These are phyloP conservation scores for Nannochloropsis salina DNA, from an alignment of 108 stramenopile genomes.

Conservation along the genomic window DNA sequence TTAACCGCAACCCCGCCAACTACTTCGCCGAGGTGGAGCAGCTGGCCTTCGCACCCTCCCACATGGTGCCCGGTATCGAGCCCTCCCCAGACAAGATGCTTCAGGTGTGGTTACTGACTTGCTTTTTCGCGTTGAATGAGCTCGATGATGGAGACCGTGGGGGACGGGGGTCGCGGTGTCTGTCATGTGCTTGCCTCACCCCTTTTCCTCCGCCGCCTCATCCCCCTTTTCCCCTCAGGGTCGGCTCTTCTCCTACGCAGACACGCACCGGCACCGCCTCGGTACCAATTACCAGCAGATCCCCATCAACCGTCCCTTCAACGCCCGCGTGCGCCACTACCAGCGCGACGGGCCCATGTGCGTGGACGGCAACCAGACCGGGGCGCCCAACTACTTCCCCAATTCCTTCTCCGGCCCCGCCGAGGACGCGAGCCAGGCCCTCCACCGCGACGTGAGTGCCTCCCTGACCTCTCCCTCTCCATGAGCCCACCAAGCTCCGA, in stretches of 20 bases:
- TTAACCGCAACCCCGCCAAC: conserved; percentile 63
- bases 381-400: conserved; percentile 61
- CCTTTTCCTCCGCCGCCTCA: too few relatives aligned
- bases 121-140: too few relatives aligned
- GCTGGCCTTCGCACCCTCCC: conserved; percentile 62
- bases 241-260: conserved; percentile 59
- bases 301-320: conserved; percentile 58
- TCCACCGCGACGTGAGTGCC: neutral
- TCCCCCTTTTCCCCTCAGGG: neutral
- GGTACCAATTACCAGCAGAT: conserved; percentile 64
- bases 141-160: too few relatives aligned
- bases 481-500: neutral
- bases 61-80: conserved; percentile 67
- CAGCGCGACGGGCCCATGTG: conserved; percentile 62
- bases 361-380: conserved; percentile 53
- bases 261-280: conserved; percentile 64
- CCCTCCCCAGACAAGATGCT: conserved; percentile 70
- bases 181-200: too few relatives aligned
- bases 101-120: conserved; percentile 48
- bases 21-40: conserved; percentile 70
- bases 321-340: conserved; percentile 47
- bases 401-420: conserved; percentile 59
- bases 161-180: too few relatives aligned
- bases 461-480: neutral
- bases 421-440: neutral